A percentile compares a stretch with the other conserved stretches of the same genome.
These are phyloP conservation scores for Kwoniella sp. DNA, from an alignment of 768 basidiomycete genomes.

Conservation along the genomic window DNA sequence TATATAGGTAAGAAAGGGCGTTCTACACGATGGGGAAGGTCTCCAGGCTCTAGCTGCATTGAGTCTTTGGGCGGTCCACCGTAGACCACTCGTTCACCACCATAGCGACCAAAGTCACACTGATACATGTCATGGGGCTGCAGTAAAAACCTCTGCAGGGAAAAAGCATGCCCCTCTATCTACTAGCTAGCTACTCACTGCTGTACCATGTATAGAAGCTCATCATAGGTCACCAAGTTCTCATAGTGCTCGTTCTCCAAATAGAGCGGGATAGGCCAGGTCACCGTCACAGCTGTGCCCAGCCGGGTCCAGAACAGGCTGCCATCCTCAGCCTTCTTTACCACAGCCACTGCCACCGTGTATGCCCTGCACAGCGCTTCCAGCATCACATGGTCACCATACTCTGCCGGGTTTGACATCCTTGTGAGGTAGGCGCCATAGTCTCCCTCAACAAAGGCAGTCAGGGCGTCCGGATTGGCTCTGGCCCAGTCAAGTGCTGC, in stretches of 20 bases:
- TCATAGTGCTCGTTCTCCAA: conserved; percentile 1
- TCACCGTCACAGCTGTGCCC: neutral
- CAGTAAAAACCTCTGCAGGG: too few relatives aligned
- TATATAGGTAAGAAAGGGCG: too few relatives aligned
- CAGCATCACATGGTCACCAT: neutral
- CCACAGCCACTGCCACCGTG: neutral
- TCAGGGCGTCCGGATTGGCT: neutral
- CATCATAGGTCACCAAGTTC: neutral
- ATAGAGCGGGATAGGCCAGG: neutral
- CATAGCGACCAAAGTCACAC: too few relatives aligned
- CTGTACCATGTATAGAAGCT: neutral
- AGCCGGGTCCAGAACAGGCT: neutral
- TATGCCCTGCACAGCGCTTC: neutral
- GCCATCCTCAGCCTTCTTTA: neutral
- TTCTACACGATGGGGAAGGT: neutral
- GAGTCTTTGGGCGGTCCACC: too few relatives aligned
- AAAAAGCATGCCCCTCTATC: too few relatives aligned
- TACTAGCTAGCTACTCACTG: too few relatives aligned
- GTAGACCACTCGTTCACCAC: too few relatives aligned
- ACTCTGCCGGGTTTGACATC: neutral
- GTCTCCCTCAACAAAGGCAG: neutral
- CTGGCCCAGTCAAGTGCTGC: neutral
- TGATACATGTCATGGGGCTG: too few relatives aligned
- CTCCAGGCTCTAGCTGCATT: neutral
- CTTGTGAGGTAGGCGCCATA: neutral